phyloP scores from a whole-genome alignment of 2,329 filamentous ascomycete genomes.

The Monilinia polystroma region DNA sequence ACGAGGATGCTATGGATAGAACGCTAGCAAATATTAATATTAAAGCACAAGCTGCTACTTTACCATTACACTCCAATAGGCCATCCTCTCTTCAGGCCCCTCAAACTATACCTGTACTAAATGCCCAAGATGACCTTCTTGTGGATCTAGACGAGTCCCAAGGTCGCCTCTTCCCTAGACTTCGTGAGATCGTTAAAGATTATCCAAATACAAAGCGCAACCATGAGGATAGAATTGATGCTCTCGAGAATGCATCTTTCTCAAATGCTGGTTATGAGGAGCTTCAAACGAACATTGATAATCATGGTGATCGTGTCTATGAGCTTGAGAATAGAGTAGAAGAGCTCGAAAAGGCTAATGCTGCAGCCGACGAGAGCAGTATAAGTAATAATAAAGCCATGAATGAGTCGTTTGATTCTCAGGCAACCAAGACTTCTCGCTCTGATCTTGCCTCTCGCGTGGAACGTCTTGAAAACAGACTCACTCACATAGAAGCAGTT shows the following conservation, averaged over 20 bases:
- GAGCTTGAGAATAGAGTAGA: slow-evolving; percentile 66
- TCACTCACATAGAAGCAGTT: slow-evolving; percentile 35
- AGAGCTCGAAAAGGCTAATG: slow-evolving; percentile 55
- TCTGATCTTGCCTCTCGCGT: slow-evolving; percentile 45
- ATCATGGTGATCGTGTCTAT: slow-evolving; percentile 63
- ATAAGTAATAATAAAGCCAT: slow-evolving; percentile 29
- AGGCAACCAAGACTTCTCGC: slow-evolving; percentile 42
- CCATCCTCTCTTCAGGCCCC: neutral
- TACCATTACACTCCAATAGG: slow-evolving; percentile 21
- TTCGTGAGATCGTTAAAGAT: slow-evolving; percentile 32
- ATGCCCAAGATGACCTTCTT: neutral
- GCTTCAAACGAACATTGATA: slow-evolving; percentile 65
- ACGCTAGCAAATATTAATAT: slow-evolving; percentile 26
- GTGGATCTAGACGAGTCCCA: slow-evolving; percentile 23
- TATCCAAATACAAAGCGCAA: slow-evolving; percentile 34
- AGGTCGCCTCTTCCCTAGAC: slow-evolving; percentile 30
- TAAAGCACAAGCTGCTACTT: slow-evolving; percentile 19
- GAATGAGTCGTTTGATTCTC: slow-evolving; percentile 37
- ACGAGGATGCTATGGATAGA: slow-evolving; percentile 9
- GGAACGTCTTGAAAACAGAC: slow-evolving; percentile 47
- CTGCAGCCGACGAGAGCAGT: slow-evolving; percentile 45
- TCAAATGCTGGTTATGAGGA: slow-evolving; percentile 66
- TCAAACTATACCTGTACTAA: neutral
- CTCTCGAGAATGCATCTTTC: slow-evolving; percentile 69
- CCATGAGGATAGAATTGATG: slow-evolving; percentile 64